These are phyloP conservation scores for Penicillium waksmanii DNA, from an alignment of 495 filamentous ascomycete species.

Conservation along the genomic window DNA sequence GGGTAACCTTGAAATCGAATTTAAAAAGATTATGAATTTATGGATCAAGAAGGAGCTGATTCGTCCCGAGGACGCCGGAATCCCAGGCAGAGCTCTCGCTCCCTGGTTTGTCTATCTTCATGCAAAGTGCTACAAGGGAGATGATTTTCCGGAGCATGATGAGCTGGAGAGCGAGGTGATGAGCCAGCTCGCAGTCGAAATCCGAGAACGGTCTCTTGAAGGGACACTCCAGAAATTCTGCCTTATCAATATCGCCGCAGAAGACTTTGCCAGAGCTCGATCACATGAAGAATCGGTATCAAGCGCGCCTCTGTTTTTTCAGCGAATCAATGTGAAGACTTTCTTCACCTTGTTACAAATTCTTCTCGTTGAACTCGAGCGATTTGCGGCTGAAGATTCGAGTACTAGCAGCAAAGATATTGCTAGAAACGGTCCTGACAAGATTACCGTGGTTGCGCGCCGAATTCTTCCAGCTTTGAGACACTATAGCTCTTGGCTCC, in stretches of 20 bases:
- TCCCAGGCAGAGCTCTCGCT: conserved; percentile 58
- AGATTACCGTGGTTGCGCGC: conserved; percentile 63
- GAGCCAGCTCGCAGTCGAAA: conserved; percentile 69
- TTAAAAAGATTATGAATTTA: conserved; percentile 67
- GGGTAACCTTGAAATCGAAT: conserved; percentile 78
- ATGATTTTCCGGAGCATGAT: conserved; percentile 70
- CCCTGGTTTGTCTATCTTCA: conserved; percentile 89
- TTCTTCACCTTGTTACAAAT: conserved; percentile 77
- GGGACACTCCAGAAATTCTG: conserved; percentile 76
- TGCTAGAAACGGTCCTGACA: conserved; percentile 49
- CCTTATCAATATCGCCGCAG: conserved; percentile 83
- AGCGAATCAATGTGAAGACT: conserved; percentile 80
- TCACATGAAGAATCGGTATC: conserved; percentile 51
- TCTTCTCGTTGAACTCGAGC: conserved; percentile 68
- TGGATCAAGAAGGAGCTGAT: conserved; percentile 65
- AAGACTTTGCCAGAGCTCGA: conserved; percentile 66
- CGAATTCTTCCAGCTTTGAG: conserved; percentile 71
- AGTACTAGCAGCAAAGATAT: conserved; percentile 33
- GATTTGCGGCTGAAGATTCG: conserved; percentile 54
- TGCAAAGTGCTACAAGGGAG: conserved; percentile 77
- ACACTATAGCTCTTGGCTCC: conserved; percentile 75
- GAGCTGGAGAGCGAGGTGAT: conserved; percentile 88
- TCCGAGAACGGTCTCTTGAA: conserved; percentile 70
- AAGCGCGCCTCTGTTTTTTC: conserved; percentile 69
- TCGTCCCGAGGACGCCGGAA: conserved; percentile 52